Conservation (phyloP, 371 early-diverging fungal species). For the Lichtheimia ramosa region DNA sequence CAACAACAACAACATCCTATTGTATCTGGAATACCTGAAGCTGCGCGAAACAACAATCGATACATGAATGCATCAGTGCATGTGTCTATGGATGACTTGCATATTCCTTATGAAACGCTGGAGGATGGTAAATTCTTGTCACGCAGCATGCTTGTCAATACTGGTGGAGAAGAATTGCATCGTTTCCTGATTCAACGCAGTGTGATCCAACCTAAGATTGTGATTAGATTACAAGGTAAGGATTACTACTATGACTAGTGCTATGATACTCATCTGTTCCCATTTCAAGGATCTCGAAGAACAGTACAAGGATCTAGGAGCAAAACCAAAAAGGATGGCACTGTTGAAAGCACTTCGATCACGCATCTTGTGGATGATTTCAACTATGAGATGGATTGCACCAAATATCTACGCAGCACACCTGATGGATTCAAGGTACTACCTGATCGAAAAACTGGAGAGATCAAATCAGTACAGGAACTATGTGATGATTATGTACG, state of each 20-base stretch:
- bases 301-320: neutral
- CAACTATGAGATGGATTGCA: constrained; percentile 32
- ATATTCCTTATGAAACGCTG: constrained; percentile 6
- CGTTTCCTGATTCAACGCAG: constrained; percentile 45
- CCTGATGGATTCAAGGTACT: constrained; percentile 32
- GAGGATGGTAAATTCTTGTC: constrained; percentile 21
- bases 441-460: constrained; percentile 31
- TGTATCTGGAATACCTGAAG: no score
- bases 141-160: constrained; percentile 39
- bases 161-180: constrained; percentile 41
- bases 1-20: no score
- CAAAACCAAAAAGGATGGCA: constrained; percentile 41
- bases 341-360: constrained; percentile 16
- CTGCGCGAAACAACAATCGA: no score
- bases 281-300: no score
- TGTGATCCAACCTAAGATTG: constrained; percentile 26
- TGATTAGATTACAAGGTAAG: constrained; percentile 36
- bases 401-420: constrained; percentile 19
- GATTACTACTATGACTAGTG: neutral
- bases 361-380: constrained; percentile 20
- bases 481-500: constrained; percentile 45
- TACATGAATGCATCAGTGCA: no score
- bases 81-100: no score
- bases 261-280: neutral
- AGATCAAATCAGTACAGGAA: constrained; percentile 26